These are phyloP conservation scores for Zygosaccharomyces sapae DNA, from an alignment of 1,139 yeast species.

Conservation along the genomic window DNA sequence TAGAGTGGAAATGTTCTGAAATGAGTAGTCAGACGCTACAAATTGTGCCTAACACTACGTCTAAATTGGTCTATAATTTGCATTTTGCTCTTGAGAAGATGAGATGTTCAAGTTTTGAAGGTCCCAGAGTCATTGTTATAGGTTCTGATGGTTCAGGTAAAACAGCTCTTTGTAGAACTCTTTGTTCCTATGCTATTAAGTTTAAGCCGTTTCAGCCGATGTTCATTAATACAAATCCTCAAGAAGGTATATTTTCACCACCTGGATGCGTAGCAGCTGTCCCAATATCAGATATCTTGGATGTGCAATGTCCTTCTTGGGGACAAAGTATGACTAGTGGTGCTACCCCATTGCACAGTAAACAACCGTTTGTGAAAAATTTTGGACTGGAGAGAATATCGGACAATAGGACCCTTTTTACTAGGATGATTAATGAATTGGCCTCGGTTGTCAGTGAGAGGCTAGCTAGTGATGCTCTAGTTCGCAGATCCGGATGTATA, in stretches of 20 bases:
- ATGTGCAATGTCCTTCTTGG: slow-evolving; percentile 71
- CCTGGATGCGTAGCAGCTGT: slow-evolving; percentile 89
- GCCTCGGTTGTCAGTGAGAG: slow-evolving; percentile 58
- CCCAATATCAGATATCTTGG: slow-evolving; percentile 74
- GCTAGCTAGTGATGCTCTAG: slow-evolving; percentile 50
- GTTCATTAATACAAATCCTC: slow-evolving; percentile 78
- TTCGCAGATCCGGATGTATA: slow-evolving; percentile 59
- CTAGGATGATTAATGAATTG: slow-evolving; percentile 51
- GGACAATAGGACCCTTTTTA: slow-evolving; percentile 61
- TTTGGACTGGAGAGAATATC: slow-evolving; percentile 64
- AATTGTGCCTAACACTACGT: slow-evolving; percentile 34
- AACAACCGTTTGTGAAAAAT: slow-evolving; percentile 79
- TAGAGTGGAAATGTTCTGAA: slow-evolving; percentile 42
- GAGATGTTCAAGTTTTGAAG: slow-evolving; percentile 44
- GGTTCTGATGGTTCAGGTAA: slow-evolving; percentile 79
- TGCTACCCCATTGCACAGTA: slow-evolving; percentile 72
- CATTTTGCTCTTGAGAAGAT: slow-evolving; percentile 72
- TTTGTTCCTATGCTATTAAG: slow-evolving; percentile 73
- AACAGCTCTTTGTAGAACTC: slow-evolving; percentile 63
- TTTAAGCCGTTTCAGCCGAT: slow-evolving; percentile 58
- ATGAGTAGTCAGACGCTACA: slow-evolving; percentile 16
- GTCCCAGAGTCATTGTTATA: slow-evolving; percentile 68
- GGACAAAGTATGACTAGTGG: slow-evolving; percentile 89
- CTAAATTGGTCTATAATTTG: slow-evolving; percentile 50
- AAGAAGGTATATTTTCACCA: slow-evolving; percentile 68